Evolutionary conservation across 116 monocot species (phyloP).

Genomic region (Cymodocea nodosa): DNA sequence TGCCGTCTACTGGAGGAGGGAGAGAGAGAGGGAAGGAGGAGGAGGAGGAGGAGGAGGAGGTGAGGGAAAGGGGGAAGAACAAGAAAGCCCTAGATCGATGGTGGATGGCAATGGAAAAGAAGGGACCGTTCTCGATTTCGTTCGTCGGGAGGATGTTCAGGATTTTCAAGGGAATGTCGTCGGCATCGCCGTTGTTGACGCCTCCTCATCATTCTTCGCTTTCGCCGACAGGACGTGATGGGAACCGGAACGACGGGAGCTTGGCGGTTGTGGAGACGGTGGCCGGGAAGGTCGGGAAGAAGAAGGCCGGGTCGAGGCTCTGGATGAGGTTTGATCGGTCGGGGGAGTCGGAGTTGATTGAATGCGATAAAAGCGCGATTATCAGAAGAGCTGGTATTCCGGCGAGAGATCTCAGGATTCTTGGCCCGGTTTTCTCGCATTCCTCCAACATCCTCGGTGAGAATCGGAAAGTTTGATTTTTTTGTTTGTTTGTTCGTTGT

Average conservation of each 20-base stretch:
- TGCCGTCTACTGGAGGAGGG: too few relatives aligned
- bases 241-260: too few relatives aligned
- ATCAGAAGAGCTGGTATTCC: slow-evolving; percentile 19
- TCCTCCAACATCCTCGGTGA: slow-evolving; percentile 36
- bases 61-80: neutral
- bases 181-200: neutral
- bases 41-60: too few relatives aligned
- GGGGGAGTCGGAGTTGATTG: slow-evolving; percentile 21
- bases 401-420: slow-evolving; percentile 29
- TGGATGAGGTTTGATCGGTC: slow-evolving; percentile 20
- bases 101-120: slow-evolving; percentile 13
- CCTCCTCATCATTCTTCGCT: too few relatives aligned
- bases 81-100: slow-evolving; percentile 2
- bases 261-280: too few relatives aligned
- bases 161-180: neutral
- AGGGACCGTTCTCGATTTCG: slow-evolving; percentile 3
- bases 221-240: too few relatives aligned
- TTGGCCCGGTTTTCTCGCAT: slow-evolving; percentile 32
- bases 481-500: neutral
- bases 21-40: too few relatives aligned
- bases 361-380: slow-evolving; percentile 27
- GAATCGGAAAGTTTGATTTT: neutral
- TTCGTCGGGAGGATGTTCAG: slow-evolving; percentile 3
- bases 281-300: too few relatives aligned
- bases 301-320: neutral